Percentiles rank a stretch among this genome's conserved stretches.
Conservation (phyloP, 768 basidiomycete species). For the Lactarius indigo region DNA sequence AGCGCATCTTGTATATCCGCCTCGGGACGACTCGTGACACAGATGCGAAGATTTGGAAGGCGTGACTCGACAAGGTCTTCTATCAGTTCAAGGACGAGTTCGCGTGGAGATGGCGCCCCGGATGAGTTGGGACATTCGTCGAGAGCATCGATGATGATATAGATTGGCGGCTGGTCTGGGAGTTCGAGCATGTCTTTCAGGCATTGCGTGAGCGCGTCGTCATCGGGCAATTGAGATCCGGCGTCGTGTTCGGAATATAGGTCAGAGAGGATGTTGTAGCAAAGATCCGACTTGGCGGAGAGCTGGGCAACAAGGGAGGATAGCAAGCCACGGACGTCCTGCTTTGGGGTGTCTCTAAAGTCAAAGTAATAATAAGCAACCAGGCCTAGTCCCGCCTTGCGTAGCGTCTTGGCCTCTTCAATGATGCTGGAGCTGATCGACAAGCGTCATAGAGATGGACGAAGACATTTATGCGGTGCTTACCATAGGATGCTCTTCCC, state of each 20-base stretch:
- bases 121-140: slow-evolving; percentile 9
- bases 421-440: slow-evolving; percentile 1
- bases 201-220: background rate
- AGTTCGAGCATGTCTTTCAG: background rate
- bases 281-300: background rate
- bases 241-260: background rate
- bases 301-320: background rate
- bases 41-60: background rate
- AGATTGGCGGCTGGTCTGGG: background rate
- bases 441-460: background rate
- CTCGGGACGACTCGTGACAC: slow-evolving; percentile 8
- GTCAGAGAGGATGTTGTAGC: background rate
- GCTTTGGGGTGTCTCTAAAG: background rate
- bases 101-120: background rate
- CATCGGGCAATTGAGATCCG: background rate
- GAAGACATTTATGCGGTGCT: background rate
- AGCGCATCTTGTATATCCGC: background rate
- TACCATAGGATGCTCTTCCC: slow-evolving; percentile 12
- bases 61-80: background rate
- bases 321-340: background rate
- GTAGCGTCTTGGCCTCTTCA: background rate
- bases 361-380: slow-evolving; percentile 6
- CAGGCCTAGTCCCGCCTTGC: background rate
- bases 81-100: background rate
- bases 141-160: slow-evolving; percentile 4